Base-by-base conservation (phyloP, 2,329 filamentous ascomycete species). In the Claviceps sp. region DNA sequence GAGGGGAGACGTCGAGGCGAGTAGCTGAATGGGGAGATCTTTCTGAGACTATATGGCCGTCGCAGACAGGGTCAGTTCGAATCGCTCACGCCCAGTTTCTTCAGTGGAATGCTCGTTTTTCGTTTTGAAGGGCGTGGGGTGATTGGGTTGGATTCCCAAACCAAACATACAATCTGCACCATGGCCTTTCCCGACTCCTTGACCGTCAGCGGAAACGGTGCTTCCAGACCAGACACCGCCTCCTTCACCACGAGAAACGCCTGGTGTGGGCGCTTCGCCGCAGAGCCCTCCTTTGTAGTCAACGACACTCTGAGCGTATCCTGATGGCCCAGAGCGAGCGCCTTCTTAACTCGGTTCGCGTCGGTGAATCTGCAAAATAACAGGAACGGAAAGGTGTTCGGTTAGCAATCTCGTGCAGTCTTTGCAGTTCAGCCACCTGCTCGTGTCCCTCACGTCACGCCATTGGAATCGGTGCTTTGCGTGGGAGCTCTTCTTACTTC, bases 141-240 rank as follows among this genome's bases (percentile, higher is more conserved):
- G 1, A 10, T 30, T 30, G 26, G 26, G 26, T 10, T 11, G 2
- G 8, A 30, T 10, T 10, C 26, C 26, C 8, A 30, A 30, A 10
- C 8, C 45, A 47, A 47, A 73, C 84, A 58, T 78, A 97, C 90
- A 68, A 98, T 73, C 60, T 94, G 85, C 37, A 95, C 76, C 52
- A 82, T 83, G 22, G 80, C 89, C 71, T 95, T 95, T 59, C 93
- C 93, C 61, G 77, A 89, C 10, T 93, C 87, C 73, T 95, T 95
- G 47, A 95, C 73, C 11, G 73, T 83, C 60, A 98, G 76, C 1
- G 89, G 82, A 62, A 91, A 95, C 1, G 90, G 89, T 24, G 89
- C 84, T 68, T 97, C 90, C 47, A 98, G 74, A 39, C 87, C 88
- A 11, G 82, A 84, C 13, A 75, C 73, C 14, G 75, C 72, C 60